A percentile compares a stretch with the other conserved stretches of the same genome.
Evolutionary conservation across 148 eudicot genomes (phyloP).

Genomic region (Rhododendron molle): DNA sequence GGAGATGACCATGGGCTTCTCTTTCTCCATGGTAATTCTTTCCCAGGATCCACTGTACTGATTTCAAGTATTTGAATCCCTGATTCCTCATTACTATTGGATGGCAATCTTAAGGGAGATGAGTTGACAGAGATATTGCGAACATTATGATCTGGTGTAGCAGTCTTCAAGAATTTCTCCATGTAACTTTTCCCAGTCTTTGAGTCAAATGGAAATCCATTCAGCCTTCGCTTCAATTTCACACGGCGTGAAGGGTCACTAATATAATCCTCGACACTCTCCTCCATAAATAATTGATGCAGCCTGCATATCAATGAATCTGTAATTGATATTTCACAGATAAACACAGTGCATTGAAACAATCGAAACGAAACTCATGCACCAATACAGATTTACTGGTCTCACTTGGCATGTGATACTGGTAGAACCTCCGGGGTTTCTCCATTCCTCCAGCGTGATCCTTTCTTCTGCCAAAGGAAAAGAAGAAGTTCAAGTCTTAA

Average conservation of each 20-base stretch:
- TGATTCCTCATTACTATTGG: constrained; percentile 29
- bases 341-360: background rate
- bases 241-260: constrained; percentile 71
- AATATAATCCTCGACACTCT: constrained; percentile 67
- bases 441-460: constrained; percentile 75
- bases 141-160: constrained; percentile 58
- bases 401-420: constrained; percentile 86
- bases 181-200: constrained; percentile 69
- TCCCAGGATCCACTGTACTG: constrained; percentile 38
- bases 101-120: constrained; percentile 33
- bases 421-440: constrained; percentile 60
- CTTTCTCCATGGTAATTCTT: constrained; percentile 34
- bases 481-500: constrained; percentile 10
- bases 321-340: background rate
- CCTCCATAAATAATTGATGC: constrained; percentile 88
- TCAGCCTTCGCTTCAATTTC: constrained; percentile 79
- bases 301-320: constrained; percentile 50
- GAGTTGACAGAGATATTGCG: constrained; percentile 44
- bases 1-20: constrained; percentile 39
- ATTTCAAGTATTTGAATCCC: constrained; percentile 49
- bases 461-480: constrained; percentile 62
- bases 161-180: constrained; percentile 61
- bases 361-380: background rate
- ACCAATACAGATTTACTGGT: background rate
- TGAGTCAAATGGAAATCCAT: constrained; percentile 60